Evolutionary conservation across 2,329 filamentous ascomycete genomes (phyloP).

Genomic region (Coniochaeta sp.): DNA sequence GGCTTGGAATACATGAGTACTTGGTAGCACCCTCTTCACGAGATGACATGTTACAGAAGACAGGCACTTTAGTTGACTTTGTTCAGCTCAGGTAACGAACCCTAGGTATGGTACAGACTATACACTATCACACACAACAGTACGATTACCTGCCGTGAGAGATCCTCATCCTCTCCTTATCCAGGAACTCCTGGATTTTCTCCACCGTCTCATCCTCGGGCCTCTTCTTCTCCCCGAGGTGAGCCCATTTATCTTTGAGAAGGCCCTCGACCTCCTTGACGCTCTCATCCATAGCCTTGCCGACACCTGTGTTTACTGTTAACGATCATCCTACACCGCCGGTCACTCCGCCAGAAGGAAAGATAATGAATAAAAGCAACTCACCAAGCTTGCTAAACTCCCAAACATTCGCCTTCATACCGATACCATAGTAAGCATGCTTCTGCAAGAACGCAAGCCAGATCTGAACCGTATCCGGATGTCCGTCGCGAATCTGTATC

Average conservation of each 20-base stretch:
- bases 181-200: constrained; percentile 51
- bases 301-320: constrained; percentile 32
- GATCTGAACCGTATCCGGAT: constrained; percentile 79
- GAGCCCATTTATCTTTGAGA: constrained; percentile 45
- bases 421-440: constrained; percentile 90
- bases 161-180: constrained; percentile 37
- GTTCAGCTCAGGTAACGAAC: neutral
- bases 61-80: no score
- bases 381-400: constrained; percentile 71
- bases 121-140: constrained; percentile 12
- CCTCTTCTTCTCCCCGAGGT: constrained; percentile 45
- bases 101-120: neutral
- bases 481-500: constrained; percentile 88
- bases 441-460: constrained; percentile 92
- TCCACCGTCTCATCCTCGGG: constrained; percentile 41
- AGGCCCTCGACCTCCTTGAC: constrained; percentile 32
- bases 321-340: constrained; percentile 4
- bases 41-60: no score
- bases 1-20: neutral
- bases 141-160: neutral
- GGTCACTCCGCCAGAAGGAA: neutral
- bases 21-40: neutral
- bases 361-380: constrained; percentile 10
- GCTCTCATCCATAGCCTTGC: constrained; percentile 42
- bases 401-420: constrained; percentile 98